Conservation (phyloP, 345 rosid species). For the Dimocarpus longan region DNA sequence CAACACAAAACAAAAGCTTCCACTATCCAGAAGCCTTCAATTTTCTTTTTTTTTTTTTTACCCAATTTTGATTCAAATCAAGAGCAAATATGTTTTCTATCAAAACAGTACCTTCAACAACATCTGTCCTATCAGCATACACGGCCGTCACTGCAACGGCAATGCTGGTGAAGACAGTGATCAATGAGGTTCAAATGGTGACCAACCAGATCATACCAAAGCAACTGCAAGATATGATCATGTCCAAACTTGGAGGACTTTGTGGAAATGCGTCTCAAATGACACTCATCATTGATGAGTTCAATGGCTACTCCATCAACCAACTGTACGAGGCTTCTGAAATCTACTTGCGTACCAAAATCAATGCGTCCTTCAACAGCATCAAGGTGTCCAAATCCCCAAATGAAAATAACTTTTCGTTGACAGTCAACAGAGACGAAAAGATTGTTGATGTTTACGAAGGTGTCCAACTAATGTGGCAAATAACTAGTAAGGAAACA, state of each 20-base stretch:
- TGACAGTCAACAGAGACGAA: slow-evolving; percentile 25
- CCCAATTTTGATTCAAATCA: not conserved
- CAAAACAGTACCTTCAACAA: slow-evolving; percentile 21
- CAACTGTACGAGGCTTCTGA: slow-evolving; percentile 16
- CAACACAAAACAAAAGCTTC: not conserved
- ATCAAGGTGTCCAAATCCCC: slow-evolving; percentile 22
- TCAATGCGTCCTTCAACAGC: slow-evolving; percentile 13
- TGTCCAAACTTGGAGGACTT: slow-evolving; percentile 10
- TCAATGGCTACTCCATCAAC: slow-evolving; percentile 13
- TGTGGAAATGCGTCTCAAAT: not conserved
- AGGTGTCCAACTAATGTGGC: slow-evolving; percentile 29
- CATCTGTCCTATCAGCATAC: slow-evolving; percentile 26
- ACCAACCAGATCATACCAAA: slow-evolving; percentile 22
- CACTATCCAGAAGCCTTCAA: too few species aligned
- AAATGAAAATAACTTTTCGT: not conserved
- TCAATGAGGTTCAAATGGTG: slow-evolving; percentile 16
- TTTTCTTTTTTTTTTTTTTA: not conserved
- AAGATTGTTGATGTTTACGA: slow-evolving; percentile 23
- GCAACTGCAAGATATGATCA: slow-evolving; percentile 7
- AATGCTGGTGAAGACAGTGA: slow-evolving; percentile 20
- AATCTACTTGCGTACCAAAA: slow-evolving; percentile 26
- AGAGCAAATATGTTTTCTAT: slow-evolving; percentile 21
- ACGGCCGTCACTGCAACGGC: slow-evolving; percentile 22
- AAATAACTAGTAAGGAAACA: slow-evolving; percentile 13
- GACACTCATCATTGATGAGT: slow-evolving; percentile 16